phyloP scores from a whole-genome alignment of 768 basidiomycete species.

The Crassisporium funariophilum region DNA sequence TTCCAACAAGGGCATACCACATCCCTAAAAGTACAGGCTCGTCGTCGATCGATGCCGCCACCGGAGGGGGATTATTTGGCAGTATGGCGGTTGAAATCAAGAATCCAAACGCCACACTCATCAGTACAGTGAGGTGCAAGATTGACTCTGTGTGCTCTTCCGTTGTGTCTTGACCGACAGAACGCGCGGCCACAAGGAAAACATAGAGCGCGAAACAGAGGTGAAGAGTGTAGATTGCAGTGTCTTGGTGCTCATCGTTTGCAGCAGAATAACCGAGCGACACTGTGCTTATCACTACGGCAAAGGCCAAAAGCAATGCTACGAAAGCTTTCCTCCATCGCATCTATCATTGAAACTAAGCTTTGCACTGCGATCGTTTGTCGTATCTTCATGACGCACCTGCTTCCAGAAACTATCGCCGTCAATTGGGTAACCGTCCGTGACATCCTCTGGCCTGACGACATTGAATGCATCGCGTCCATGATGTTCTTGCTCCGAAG shows the following conservation, averaged over 20 bases:
- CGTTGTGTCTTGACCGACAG: slow-evolving; percentile 48
- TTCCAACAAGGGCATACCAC: slow-evolving; percentile 54
- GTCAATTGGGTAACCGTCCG: slow-evolving; percentile 35
- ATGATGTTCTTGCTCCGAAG: slow-evolving; percentile 17
- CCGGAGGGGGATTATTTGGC: slow-evolving; percentile 45
- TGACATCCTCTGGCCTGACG: slow-evolving; percentile 64
- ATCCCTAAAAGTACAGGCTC: slow-evolving; percentile 32
- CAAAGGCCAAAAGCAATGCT: slow-evolving; percentile 43
- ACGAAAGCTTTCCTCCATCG: slow-evolving; percentile 58
- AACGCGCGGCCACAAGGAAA: slow-evolving; percentile 49
- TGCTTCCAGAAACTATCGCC: slow-evolving; percentile 31
- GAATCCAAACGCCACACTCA: slow-evolving; percentile 42
- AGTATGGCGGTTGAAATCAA: slow-evolving; percentile 48
- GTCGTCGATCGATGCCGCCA: slow-evolving; percentile 24
- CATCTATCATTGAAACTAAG: slow-evolving; percentile 48
- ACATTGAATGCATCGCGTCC: slow-evolving; percentile 47
- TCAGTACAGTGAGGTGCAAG: slow-evolving; percentile 62
- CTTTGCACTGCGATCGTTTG: no score
- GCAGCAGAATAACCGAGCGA: slow-evolving; percentile 57
- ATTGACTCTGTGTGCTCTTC: slow-evolving; percentile 51
- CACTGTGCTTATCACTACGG: slow-evolving; percentile 53
- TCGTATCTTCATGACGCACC: slow-evolving; percentile 34
- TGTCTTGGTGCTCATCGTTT: slow-evolving; percentile 28
- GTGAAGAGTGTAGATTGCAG: slow-evolving; percentile 46
- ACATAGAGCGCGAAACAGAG: slow-evolving; percentile 61